Conservation (phyloP, 495 filamentous ascomycete genomes). For the Friedmanniomyces endolithicus region DNA sequence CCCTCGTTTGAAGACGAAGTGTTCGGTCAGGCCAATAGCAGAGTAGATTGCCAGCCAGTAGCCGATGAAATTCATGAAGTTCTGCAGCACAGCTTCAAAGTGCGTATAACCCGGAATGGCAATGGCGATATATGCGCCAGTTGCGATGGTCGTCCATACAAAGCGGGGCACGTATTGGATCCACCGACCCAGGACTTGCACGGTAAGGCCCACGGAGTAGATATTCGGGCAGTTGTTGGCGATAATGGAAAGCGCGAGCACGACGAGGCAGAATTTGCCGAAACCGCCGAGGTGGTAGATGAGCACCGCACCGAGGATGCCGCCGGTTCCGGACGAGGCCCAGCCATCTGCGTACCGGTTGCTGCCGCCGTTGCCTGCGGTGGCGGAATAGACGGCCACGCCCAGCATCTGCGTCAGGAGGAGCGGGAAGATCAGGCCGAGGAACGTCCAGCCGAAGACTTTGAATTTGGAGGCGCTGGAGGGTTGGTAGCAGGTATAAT, state of each 20-base stretch:
- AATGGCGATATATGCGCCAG: conserved; percentile 59
- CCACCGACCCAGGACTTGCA: conserved; percentile 56
- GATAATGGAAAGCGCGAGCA: conserved; percentile 67
- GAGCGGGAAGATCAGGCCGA: conserved; percentile 58
- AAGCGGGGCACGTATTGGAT: conserved; percentile 63
- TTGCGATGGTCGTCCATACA: conserved; percentile 59
- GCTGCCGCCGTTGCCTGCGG: conserved; percentile 35
- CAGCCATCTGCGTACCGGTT: conserved; percentile 53
- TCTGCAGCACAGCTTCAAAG: conserved; percentile 59
- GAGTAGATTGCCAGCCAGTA: conserved; percentile 83
- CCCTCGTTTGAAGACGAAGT: conserved; percentile 63
- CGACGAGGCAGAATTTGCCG: conserved; percentile 70
- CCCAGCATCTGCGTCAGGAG: conserved; percentile 72
- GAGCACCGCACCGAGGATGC: conserved; percentile 56
- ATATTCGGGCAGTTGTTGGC: conserved; percentile 85
- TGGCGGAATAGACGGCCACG: conserved; percentile 57
- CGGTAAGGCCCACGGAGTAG: conserved; percentile 65
- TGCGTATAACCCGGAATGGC: conserved; percentile 64
- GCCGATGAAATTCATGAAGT: conserved; percentile 51
- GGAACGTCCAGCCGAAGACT: conserved; percentile 58
- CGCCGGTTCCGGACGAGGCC: conserved; percentile 49
- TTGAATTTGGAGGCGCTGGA: conserved; percentile 41
- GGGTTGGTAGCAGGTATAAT: conserved; percentile 78
- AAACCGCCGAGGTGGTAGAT: conserved; percentile 56
- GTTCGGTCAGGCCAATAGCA: conserved; percentile 57